Conservation (phyloP, 1,284 basidiomycete species). For the Ganoderma lingzhi region DNA sequence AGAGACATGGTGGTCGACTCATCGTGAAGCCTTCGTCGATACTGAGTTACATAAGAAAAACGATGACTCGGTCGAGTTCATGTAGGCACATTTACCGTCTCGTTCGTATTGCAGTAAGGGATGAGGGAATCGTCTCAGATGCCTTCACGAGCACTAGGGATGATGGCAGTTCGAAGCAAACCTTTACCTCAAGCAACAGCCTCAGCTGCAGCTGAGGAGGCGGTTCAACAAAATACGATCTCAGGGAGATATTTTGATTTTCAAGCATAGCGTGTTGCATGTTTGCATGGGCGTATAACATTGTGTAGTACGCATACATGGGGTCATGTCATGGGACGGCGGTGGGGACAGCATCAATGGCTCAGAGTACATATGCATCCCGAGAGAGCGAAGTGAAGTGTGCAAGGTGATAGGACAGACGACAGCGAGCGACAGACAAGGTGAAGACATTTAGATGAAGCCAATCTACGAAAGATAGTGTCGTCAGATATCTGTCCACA, state of each 20-base stretch:
- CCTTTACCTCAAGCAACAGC: not conserved
- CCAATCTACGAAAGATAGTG: conserved; percentile 64
- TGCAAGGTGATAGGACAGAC: conserved; percentile 26
- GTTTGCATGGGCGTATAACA: conserved; percentile 29
- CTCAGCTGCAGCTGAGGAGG: not conserved
- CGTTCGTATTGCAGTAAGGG: not conserved
- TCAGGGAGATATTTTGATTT: not conserved
- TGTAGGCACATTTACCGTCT: not conserved
- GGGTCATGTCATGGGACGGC: conserved; percentile 31
- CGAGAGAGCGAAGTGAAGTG: conserved; percentile 28
- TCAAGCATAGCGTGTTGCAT: conserved; percentile 6
- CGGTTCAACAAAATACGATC: not conserved
- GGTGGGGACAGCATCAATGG: conserved; percentile 30
- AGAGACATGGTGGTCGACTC: not conserved
- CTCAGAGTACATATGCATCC: conserved; percentile 33
- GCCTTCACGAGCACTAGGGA: not conserved
- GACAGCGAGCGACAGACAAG: conserved; percentile 24
- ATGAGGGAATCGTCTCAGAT: not conserved
- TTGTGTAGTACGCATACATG: conserved; percentile 32
- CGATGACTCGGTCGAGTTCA: not conserved
- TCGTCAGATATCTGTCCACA: not conserved
- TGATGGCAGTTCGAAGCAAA: not conserved
- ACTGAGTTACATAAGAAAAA: not conserved
- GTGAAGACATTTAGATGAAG: conserved; percentile 66
- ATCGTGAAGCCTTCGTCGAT: not conserved